Evolutionary conservation across 2,329 filamentous ascomycete genomes (phyloP), one percentile per base, ranked within the genome.

Genomic region (Periglandula ipomoeae): DNA sequence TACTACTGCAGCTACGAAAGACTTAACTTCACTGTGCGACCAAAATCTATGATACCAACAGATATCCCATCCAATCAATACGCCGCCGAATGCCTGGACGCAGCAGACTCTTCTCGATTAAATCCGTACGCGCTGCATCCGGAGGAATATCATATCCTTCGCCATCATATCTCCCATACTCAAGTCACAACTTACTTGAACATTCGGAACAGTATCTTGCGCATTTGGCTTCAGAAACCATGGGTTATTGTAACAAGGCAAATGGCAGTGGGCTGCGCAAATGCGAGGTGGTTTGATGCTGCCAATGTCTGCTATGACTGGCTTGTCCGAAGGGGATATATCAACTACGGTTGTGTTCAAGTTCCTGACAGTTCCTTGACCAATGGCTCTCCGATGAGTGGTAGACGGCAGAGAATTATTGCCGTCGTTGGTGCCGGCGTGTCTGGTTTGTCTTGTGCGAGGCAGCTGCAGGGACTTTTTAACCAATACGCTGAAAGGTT

Each of bases 131-230:
- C 86, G 10, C 70, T 98, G 35, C 89, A 97, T 65, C 76, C 79
- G 23, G 84, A 87, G 53, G 93, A 98, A 65, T 90, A 96, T 62
- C 72, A 77, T 51, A 74, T 95, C 51, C 70, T 98, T 37, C 81
- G 87, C 53, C 76, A 87, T 53, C 84, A 94, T 58, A 81, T 98
- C 57, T 95, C 85, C 61, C 84, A 88, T 59, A 76, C 84, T 27
- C 93, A 98, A 66, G 89, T 96, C 56, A 96, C 91, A 3, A 87
- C 89, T 11, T 98, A 98, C 67, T 73, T 98, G 47, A 97, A 97
- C 64, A 93, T 98, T 53, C 81, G 93, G 57, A 98, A 98, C 65
- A 87, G 89, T 15, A 95, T 98, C 51, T 71, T 98, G 47, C 79
- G 93, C 48, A 69, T 97, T 37, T 98, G 93, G 93, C 78, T 87